A percentile compares a stretch with the other conserved stretches of the same genome.
phyloP scores from a whole-genome alignment of 78 protist genomes.

The Polysphondylium violaceum region DNA sequence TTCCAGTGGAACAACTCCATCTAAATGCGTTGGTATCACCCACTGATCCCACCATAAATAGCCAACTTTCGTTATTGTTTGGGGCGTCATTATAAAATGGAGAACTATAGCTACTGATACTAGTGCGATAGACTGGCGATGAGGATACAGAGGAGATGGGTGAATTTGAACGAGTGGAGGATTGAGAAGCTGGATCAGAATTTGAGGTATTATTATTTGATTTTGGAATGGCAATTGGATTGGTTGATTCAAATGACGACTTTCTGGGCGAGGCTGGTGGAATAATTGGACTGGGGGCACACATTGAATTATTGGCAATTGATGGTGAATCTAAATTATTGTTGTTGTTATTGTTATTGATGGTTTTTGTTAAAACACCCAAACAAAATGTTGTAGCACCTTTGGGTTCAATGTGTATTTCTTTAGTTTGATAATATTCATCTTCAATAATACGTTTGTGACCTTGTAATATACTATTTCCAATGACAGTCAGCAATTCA shows the following conservation, averaged over 20 bases:
- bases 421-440: conserved; percentile 43
- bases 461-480: conserved; percentile 59
- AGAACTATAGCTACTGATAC: not conserved
- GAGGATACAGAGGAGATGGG: not conserved
- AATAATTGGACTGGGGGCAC: conserved; percentile 1
- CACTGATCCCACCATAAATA: conserved; percentile 67
- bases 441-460: conserved; percentile 60
- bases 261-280: conserved; percentile 17
- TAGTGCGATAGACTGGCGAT: not conserved
- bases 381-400: conserved; percentile 70
- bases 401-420: conserved; percentile 72
- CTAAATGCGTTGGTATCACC: conserved; percentile 68
- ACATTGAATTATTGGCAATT: not conserved
- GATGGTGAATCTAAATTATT: not conserved
- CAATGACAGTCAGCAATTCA: conserved; percentile 36
- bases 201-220: not conserved
- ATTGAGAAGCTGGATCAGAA: not conserved
- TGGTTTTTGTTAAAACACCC: conserved; percentile 25
- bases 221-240: conserved; percentile 10
- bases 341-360: conserved; percentile 7
- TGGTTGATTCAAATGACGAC: not conserved
- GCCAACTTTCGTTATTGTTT: conserved; percentile 10
- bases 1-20: conserved; percentile 33
- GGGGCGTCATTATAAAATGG: not conserved
- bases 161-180: not conserved